Conservation (phyloP, 257 asterid genomes). For the Striga asiatica region DNA sequence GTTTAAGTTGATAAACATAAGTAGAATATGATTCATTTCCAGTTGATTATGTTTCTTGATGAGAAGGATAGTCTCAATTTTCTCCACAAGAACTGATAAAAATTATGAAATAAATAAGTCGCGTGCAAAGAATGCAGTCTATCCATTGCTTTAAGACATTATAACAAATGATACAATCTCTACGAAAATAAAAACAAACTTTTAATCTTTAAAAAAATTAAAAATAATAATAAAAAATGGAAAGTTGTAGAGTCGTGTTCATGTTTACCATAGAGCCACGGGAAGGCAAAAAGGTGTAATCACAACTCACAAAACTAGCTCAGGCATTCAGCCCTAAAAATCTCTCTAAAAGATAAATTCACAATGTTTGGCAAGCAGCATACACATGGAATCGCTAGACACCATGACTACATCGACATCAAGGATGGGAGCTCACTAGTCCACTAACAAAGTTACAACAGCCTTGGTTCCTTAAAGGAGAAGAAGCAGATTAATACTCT, state of each 20-base stretch:
- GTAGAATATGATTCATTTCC: background rate
- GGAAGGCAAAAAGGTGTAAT: background rate
- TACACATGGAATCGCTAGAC: background rate
- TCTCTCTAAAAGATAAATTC: background rate
- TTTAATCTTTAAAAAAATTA: too few relatives aligned
- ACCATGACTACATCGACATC: background rate
- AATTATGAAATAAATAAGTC: constrained; percentile 3
- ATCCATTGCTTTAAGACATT: background rate
- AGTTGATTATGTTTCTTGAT: background rate
- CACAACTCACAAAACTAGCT: constrained; percentile 2
- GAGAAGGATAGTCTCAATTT: background rate
- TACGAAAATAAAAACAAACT: background rate
- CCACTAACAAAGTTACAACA: background rate
- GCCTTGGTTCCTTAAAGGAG: background rate
- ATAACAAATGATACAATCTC: background rate
- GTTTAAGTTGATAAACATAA: background rate
- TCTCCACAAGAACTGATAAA: constrained; percentile 1
- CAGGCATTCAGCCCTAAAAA: constrained; percentile 1
- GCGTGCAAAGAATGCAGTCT: background rate
- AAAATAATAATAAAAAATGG: background rate
- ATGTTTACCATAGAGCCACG: background rate
- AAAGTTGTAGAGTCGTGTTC: background rate
- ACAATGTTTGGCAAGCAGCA: background rate
- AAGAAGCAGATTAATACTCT: background rate
- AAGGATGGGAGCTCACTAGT: background rate